These are phyloP conservation scores for Leccinum insolens DNA, from an alignment of 1,284 basidiomycete genomes.

Conservation along the genomic window DNA sequence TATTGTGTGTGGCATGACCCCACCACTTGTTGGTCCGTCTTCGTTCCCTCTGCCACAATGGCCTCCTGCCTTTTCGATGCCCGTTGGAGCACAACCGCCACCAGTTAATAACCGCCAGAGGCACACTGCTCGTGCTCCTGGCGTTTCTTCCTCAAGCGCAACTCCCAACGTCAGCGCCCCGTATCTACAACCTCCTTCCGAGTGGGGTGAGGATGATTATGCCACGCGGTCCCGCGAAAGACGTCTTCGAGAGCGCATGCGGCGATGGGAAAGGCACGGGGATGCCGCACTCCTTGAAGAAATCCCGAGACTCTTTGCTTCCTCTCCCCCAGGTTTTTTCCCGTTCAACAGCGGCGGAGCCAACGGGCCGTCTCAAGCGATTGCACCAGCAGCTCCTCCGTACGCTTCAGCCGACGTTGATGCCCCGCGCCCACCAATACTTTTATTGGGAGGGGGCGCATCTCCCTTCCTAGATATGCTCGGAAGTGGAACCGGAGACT, in stretches of 20 bases:
- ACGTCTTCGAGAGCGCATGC: slow-evolving; percentile 66
- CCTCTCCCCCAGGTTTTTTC: slow-evolving; percentile 22
- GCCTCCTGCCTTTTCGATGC: slow-evolving; percentile 13
- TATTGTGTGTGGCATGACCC: slow-evolving; percentile 83
- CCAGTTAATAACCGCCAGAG: slow-evolving; percentile 9
- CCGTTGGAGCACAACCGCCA: slow-evolving; percentile 10
- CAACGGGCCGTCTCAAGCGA: slow-evolving; percentile 15
- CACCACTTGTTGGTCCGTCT: slow-evolving; percentile 50
- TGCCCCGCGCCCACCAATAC: slow-evolving; percentile 46
- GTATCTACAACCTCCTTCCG: slow-evolving; percentile 33
- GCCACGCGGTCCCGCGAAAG: slow-evolving; percentile 69
- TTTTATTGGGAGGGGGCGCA: slow-evolving; percentile 49
- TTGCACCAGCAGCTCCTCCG: slow-evolving; percentile 14
- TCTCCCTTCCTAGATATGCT: slow-evolving; percentile 34
- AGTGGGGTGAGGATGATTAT: slow-evolving; percentile 66
- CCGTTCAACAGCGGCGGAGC: slow-evolving; percentile 6
- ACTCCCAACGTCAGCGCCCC: slow-evolving; percentile 1
- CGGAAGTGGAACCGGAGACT: slow-evolving; percentile 15
- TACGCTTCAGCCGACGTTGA: slow-evolving; percentile 42
- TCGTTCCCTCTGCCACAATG: slow-evolving; percentile 13
- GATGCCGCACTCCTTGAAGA: slow-evolving; percentile 60
- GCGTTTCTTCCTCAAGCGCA: slow-evolving; percentile 1
- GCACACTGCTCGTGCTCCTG: slow-evolving; percentile 33
- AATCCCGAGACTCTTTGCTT: slow-evolving; percentile 52
- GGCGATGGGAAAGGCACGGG: slow-evolving; percentile 66